phyloP scores from a whole-genome alignment of 148 eudicot species.

The Rhododendron mucronatum region DNA sequence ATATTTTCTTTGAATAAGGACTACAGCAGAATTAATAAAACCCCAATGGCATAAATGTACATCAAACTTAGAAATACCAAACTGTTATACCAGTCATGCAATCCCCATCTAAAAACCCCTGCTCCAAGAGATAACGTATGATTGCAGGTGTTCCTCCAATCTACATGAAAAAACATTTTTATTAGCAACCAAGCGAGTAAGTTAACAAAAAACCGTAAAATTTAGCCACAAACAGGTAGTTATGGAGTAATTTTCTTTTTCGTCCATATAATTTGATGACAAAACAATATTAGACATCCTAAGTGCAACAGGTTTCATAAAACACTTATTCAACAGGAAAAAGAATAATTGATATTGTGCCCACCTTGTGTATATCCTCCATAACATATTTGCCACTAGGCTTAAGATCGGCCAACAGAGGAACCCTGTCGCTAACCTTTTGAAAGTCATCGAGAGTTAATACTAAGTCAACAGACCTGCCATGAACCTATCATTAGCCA shows the following conservation, averaged over 20 bases:
- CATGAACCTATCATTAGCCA: constrained; percentile 14
- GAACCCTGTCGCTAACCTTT: constrained; percentile 85
- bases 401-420: constrained; percentile 97
- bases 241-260: not conserved
- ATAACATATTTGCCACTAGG: constrained; percentile 98
- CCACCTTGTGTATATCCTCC: constrained; percentile 97
- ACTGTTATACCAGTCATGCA: constrained; percentile 73
- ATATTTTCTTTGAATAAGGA: not conserved
- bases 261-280: not conserved
- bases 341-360: not conserved
- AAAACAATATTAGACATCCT: not conserved
- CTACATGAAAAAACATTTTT: constrained; percentile 24
- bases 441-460: constrained; percentile 89
- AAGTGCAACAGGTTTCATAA: constrained; percentile 1
- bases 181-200: not conserved
- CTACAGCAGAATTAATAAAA: constrained; percentile 4
- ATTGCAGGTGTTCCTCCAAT: constrained; percentile 98
- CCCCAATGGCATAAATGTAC: not conserved
- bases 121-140: constrained; percentile 72
- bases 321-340: not conserved
- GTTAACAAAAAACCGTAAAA: not conserved
- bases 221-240: not conserved
- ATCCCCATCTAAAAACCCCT: constrained; percentile 81
- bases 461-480: constrained; percentile 83
- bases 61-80: constrained; percentile 1